Base-by-base conservation (phyloP, 2,329 filamentous ascomycete genomes). In the Stagonosporopsis vannaccii region DNA sequence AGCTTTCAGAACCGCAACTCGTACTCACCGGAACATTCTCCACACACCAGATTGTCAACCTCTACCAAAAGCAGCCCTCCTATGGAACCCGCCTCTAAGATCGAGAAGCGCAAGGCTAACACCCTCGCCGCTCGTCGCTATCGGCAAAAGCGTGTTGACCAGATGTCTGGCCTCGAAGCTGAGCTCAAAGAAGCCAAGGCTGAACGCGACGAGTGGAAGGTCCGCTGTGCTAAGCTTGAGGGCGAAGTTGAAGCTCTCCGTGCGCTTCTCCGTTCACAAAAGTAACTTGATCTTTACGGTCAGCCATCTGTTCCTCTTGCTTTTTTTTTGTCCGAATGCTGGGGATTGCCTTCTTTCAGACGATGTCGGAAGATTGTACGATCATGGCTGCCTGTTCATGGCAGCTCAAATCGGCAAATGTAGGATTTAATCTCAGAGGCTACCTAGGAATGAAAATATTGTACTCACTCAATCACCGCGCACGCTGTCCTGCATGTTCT, bases 71-170 rank as follows among this genome's bases (percentile, higher is more conserved):
- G 46, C 52, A 65, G 55, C 39, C 57, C 63, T 17, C 56, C 62
- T n/a, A 58, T 58, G 7, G 53, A 59, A 42, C 75, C 64, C 17
- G 48, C 61, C 58, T 66, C 68, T 25, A 67, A 68, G 30, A 53
- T 76, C 43, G 72, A 75, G 56, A 90, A 90, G 73, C 86, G 88
- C 25, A 84, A 85, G 59, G 83, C 85, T 59, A 90, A 91, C 73
- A 90, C 87, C 13, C 81, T 89, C 59, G 88, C 88, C n/a, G 88
- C 88, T 26, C 83, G 87, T 59, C 87, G 88, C 59, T 90, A 90
- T 70, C 85, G 88, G 23, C 87, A 90, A 71, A 89, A 88, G 72
- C 85, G 87, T 41, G 81, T 90, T 30, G 87, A 90, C 65, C 85
- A 87, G 59, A 84, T 90, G 72, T 77, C 76, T 23, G 83, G 85